These are phyloP conservation scores for Aspergillus fijiensis DNA, from an alignment of 2,329 filamentous ascomycete species.

Conservation along the genomic window DNA sequence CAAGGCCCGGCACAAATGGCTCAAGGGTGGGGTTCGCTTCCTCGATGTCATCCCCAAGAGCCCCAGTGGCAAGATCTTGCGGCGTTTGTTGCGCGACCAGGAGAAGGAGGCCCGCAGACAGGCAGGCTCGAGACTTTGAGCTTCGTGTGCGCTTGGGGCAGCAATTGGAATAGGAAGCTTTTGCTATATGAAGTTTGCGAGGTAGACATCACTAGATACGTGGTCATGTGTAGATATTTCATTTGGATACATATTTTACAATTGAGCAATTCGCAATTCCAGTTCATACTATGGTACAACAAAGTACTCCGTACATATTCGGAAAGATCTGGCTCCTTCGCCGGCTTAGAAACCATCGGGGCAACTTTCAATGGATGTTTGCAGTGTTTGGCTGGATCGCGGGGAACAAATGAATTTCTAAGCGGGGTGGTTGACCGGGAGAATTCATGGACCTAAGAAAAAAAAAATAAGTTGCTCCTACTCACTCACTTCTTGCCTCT, in stretches of 20 bases:
- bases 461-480: constrained; percentile 11
- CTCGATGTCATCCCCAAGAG: constrained; percentile 60
- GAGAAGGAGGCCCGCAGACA: constrained; percentile 68
- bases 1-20: constrained; percentile 63
- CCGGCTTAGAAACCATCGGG: background rate
- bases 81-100: constrained; percentile 67
- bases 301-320: no score
- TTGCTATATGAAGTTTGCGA: background rate
- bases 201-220: no score
- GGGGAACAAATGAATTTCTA: constrained; percentile 31
- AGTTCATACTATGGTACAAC: no score
- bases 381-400: constrained; percentile 25
- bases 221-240: background rate
- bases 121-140: constrained; percentile 64
- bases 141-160: background rate
- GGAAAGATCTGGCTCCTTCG: background rate
- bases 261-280: no score
- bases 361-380: constrained; percentile 17
- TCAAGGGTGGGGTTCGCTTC: constrained; percentile 60
- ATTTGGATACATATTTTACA: background rate
- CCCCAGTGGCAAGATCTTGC: constrained; percentile 62
- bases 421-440: constrained; percentile 21
- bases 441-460: constrained; percentile 12
- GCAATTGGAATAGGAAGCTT: background rate
- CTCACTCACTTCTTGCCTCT: background rate